Evolutionary conservation across 2,329 filamentous ascomycete species (phyloP).

Genomic region (Hymenoscyphus albidus): DNA sequence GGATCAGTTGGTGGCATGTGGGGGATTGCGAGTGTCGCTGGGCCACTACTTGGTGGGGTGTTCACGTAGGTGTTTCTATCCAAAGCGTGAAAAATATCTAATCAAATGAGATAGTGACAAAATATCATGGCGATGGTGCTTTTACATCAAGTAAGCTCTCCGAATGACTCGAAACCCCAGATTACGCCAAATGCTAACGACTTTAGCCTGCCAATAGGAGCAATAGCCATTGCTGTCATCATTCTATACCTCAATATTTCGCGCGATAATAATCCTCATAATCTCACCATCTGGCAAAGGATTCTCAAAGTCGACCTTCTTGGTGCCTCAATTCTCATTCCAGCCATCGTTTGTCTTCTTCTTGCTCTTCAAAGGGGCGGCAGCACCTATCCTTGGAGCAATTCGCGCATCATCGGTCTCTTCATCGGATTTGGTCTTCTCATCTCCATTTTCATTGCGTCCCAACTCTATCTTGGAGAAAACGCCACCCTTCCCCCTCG

Average conservation of each 20-base stretch:
- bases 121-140: constrained; percentile 34
- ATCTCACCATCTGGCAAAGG: constrained; percentile 23
- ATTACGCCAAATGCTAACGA: background rate
- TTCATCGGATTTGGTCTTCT: constrained; percentile 34
- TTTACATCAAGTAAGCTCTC: constrained; percentile 7
- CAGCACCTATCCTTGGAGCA: constrained; percentile 37
- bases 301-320: constrained; percentile 35
- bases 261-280: constrained; percentile 31
- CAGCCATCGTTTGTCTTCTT: constrained; percentile 37
- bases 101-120: constrained; percentile 18
- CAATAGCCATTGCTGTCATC: constrained; percentile 36
- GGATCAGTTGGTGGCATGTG: constrained; percentile 29
- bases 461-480: constrained; percentile 35
- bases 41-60: constrained; percentile 33
- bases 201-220: constrained; percentile 30
- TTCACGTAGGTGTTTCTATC: constrained; percentile 11
- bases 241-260: constrained; percentile 43
- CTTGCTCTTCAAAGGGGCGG: constrained; percentile 42
- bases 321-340: constrained; percentile 37
- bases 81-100: constrained; percentile 13
- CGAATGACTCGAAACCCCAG: background rate
- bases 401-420: constrained; percentile 35
- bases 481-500: constrained; percentile 39
- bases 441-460: constrained; percentile 31
- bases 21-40: constrained; percentile 33